Conservation (phyloP, 345 rosid species). For the Rhodamnia rubescens region DNA sequence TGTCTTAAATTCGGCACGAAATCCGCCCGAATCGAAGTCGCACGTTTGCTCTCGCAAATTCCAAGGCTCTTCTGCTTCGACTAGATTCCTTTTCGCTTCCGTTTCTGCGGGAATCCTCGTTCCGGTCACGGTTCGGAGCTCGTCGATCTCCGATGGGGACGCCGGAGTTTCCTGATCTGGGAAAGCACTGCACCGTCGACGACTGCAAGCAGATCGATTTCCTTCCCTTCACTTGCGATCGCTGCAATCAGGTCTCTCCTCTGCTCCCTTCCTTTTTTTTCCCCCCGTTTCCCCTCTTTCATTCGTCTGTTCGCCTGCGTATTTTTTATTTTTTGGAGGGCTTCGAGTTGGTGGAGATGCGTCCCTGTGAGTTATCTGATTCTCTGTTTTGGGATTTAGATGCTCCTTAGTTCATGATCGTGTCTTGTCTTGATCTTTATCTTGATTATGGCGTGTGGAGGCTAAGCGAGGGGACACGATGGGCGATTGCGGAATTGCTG, state of each 20-base stretch:
- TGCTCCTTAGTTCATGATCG: neutral
- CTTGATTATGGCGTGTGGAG: neutral
- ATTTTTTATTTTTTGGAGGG: neutral
- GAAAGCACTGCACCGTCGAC: constrained; percentile 75
- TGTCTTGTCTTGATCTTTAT: neutral
- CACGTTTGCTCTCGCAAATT: neutral
- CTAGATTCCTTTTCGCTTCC: neutral
- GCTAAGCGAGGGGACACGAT: neutral
- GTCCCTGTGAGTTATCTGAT: neutral
- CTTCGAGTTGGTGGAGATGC: neutral
- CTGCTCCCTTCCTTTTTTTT: neutral
- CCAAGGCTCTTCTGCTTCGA: neutral
- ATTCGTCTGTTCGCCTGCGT: neutral
- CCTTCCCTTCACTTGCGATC: constrained; percentile 95
- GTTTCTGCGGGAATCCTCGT: neutral
- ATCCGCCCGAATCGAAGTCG: neutral
- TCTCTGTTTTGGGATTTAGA: neutral
- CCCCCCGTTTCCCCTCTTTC: neutral
- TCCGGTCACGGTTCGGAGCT: neutral
- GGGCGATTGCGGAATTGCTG: neutral
- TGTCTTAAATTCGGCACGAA: neutral
- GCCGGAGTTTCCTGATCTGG: constrained; percentile 95
- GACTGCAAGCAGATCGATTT: constrained; percentile 87
- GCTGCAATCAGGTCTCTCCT: constrained; percentile 53
- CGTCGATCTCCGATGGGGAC: constrained; percentile 49